Conservation (phyloP, 257 asterid species). For the Salvia rosmarinus region DNA sequence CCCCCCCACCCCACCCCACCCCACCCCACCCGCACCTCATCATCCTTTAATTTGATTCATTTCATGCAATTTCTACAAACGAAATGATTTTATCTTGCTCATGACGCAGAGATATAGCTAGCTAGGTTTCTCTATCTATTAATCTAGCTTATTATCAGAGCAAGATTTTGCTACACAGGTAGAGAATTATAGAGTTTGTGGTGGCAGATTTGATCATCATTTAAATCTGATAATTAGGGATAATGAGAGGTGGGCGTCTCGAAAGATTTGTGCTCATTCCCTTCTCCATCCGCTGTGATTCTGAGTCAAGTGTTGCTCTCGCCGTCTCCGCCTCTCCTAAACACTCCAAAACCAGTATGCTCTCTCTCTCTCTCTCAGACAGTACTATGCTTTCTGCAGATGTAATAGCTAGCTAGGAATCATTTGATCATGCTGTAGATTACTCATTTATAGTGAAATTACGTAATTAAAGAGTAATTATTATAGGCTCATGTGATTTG, state of each 20-base stretch:
- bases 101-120: slow-evolving; percentile 8
- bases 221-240: background rate
- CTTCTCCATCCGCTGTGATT: slow-evolving; percentile 45
- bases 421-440: too few species aligned
- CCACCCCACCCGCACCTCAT: too few species aligned
- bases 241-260: slow-evolving; percentile 36
- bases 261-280: slow-evolving; percentile 44
- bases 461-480: too few species aligned
- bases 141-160: background rate
- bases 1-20: too few species aligned
- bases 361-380: slow-evolving; percentile 32
- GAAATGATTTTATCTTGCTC: slow-evolving; percentile 31
- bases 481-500: background rate
- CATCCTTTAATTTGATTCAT: background rate
- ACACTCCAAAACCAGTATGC: background rate
- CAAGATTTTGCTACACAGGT: background rate
- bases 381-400: background rate
- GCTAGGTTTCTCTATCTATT: background rate
- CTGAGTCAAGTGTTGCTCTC: slow-evolving; percentile 43
- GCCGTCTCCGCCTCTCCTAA: slow-evolving; percentile 3
- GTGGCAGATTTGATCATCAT: background rate
- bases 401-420: too few species aligned
- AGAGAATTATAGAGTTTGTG: background rate
- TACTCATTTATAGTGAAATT: too few species aligned
- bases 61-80: slow-evolving; percentile 4